Conservation (phyloP, 306 rosid species). For the Acacia confusa region DNA sequence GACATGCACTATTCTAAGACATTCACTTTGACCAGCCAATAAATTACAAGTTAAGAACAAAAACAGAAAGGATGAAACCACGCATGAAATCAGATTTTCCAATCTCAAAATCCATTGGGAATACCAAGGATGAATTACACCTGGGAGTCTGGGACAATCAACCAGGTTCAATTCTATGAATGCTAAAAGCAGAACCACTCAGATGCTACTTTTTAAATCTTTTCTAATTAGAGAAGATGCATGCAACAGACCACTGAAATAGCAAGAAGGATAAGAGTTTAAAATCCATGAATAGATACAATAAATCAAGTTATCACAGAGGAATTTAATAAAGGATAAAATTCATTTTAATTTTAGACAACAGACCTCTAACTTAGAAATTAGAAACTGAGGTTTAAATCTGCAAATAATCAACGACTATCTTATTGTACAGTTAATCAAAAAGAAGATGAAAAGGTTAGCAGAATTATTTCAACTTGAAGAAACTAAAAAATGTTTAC, state of each 20-base stretch:
- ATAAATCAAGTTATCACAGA: conserved; percentile 2
- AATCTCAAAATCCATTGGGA: not conserved
- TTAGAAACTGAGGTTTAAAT: not conserved
- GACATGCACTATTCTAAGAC: not conserved
- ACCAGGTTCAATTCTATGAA: conserved; percentile 5
- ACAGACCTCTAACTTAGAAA: conserved; percentile 12
- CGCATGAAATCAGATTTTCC: not conserved
- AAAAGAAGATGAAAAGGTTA: conserved; percentile 8
- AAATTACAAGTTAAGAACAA: not conserved
- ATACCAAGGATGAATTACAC: conserved; percentile 8
- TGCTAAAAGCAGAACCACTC: not conserved
- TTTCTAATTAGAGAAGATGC: not conserved
- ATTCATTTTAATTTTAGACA: not conserved
- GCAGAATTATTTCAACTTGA: conserved; percentile 7
- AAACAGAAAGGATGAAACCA: not conserved
- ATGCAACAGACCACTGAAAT: not conserved
- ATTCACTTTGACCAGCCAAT: not conserved
- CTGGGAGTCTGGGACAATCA: not conserved
- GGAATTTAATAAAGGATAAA: not conserved
- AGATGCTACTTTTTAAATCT: conserved; percentile 6
- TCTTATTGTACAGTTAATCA: not conserved
- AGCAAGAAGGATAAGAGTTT: not conserved
- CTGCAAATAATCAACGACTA: not conserved
- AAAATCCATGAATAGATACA: not conserved
- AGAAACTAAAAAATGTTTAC: conserved; percentile 16